Conservation (phyloP, 2,329 filamentous ascomycete genomes). For the Aspergillus piperis region DNA sequence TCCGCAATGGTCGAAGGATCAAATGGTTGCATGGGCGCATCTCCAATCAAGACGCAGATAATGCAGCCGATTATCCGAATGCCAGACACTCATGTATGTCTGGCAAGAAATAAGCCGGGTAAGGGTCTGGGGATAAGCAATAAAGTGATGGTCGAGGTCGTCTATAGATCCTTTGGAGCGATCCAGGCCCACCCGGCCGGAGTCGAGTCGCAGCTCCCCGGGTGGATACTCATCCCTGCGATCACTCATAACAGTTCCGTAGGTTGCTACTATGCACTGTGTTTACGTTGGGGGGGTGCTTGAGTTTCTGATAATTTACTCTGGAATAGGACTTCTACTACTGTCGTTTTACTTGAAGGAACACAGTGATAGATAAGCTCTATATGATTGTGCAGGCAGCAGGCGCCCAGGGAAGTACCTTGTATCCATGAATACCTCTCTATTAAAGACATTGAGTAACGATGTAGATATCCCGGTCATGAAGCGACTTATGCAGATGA, state of each 20-base stretch:
- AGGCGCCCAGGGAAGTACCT: constrained; percentile 12
- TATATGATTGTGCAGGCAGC: constrained; percentile 18
- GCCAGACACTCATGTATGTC: background rate
- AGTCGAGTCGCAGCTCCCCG: background rate
- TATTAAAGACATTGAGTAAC: constrained; percentile 20
- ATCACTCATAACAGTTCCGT: background rate
- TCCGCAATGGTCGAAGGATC: background rate
- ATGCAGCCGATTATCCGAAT: background rate
- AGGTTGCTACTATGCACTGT: too few relatives aligned
- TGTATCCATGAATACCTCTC: constrained; percentile 18
- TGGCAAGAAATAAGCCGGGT: background rate
- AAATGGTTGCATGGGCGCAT: background rate
- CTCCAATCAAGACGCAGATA: background rate
- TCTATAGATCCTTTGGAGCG: background rate
- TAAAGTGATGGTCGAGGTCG: background rate
- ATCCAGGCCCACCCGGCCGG: background rate
- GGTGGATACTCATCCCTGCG: background rate
- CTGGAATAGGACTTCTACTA: too few relatives aligned
- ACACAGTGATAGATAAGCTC: constrained; percentile 4
- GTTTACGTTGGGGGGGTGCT: too few relatives aligned
- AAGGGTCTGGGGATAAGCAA: too few relatives aligned
- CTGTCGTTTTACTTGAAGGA: background rate
- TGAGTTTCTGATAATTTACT: too few relatives aligned
- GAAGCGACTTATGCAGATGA: constrained; percentile 7
- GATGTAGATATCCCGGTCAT: constrained; percentile 18